Base-by-base conservation (phyloP, 192 early-diverging fungal species). In the Paraglomus brasilianum region DNA sequence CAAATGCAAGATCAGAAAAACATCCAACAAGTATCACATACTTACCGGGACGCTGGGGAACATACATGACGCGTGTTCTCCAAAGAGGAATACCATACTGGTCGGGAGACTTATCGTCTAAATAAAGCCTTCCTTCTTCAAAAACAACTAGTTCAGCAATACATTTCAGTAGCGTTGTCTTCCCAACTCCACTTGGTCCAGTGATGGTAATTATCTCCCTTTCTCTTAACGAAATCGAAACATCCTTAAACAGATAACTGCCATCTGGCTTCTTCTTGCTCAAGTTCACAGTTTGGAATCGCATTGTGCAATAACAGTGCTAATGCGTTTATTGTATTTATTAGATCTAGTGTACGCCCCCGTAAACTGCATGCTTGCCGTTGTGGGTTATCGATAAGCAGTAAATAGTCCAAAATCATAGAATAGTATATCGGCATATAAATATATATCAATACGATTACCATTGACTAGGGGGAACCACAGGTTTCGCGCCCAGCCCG, bases 131-230 rank as follows among this genome's bases (percentile, higher is more conserved):
- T 5, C 91, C 92, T 42, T 81, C 77, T 36, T 89, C 87, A 72
- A 82, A 86, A 1, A 83, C 69, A 4, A 87, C 83, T 14, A 92
- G 82, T 43, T 93, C 85, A 6, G 92, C 88, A 45, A 95, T 75
- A 71, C 88, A 92, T 73, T 92, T 91, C 21, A 95, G 82, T 5
- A 95, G 79, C 0, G 93, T 95, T 3, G 91, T 92, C 68, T 95
- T 92, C 84, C 84, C 90, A 43, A 85, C 84, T 11, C 90, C 90
- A 80, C 86, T 88, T 51, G 88, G 88, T 0, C 90, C 90, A 51
- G 80, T 79, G 41, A 92, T 77, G 17, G 81, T 80, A 10, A 92
- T 47, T 10, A 82, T 76, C 14, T 90, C 84, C 17, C 81, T 80
- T 30, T 82, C 45, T 43, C 82, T 62, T 15, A 92, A 41, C 15